Percentiles rank a stretch among this genome's conserved stretches.
These are phyloP conservation scores for Alisma plantagoaquatica DNA, from an alignment of 106 monocot species.

Conservation along the genomic window DNA sequence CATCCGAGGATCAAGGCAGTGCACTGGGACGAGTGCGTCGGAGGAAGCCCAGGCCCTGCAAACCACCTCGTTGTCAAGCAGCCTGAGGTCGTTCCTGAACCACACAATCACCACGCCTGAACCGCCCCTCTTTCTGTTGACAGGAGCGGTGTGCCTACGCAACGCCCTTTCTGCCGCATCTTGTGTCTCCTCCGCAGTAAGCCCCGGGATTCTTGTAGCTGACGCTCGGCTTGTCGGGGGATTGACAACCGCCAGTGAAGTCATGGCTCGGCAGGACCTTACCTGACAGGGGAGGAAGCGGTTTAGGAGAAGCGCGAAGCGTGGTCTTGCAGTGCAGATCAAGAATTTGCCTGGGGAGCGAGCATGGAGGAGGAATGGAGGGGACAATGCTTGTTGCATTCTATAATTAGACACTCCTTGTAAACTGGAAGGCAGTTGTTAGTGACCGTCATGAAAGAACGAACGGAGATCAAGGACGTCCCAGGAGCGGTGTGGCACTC, in stretches of 20 bases:
- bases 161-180: constrained; percentile 32
- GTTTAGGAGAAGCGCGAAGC: too few species aligned
- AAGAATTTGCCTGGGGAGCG: too few species aligned
- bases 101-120: constrained; percentile 69
- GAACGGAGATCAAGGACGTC: too few species aligned
- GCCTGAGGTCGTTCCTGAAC: constrained; percentile 87
- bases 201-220: constrained; percentile 57
- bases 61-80: constrained; percentile 79
- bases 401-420: too few species aligned
- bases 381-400: too few species aligned
- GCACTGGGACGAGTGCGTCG: constrained; percentile 57
- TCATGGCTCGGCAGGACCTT: constrained; percentile 3
- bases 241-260: constrained; percentile 4
- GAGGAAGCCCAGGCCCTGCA: constrained; percentile 49
- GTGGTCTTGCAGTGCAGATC: too few species aligned
- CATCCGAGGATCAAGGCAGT: constrained; percentile 71
- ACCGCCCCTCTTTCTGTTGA: constrained; percentile 36
- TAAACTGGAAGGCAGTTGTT: too few species aligned
- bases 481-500: too few species aligned
- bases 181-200: constrained; percentile 25
- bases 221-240: too few species aligned
- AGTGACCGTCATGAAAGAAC: too few species aligned
- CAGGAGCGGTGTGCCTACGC: constrained; percentile 20
- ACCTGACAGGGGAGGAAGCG: too few species aligned
- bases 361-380: too few species aligned